Evolutionary conservation across 352 stramenopile species (phyloP).

Genomic region (Globisporangium heterothallicum): DNA sequence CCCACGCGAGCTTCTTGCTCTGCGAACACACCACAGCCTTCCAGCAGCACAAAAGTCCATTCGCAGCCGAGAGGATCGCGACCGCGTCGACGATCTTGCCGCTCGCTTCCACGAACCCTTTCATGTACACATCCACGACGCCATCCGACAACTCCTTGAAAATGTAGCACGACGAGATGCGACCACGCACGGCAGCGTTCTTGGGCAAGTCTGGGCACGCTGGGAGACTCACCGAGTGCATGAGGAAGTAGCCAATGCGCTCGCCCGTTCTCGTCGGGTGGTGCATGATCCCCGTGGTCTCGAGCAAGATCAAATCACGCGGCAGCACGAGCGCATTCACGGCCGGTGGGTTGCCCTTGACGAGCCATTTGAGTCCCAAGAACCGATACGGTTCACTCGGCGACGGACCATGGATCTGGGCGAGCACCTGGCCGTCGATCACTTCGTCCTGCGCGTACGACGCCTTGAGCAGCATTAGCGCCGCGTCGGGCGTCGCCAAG

Average conservation of each 20-base stretch:
- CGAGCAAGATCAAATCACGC: slow-evolving; percentile 37
- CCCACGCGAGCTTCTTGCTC: slow-evolving; percentile 17
- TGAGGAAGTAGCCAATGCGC: slow-evolving; percentile 12
- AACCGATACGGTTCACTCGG: slow-evolving; percentile 32
- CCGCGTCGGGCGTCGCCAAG: slow-evolving; percentile 27
- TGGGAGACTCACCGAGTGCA: slow-evolving; percentile 10
- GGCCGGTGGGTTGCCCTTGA: slow-evolving; percentile 27
- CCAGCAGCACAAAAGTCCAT: slow-evolving; percentile 16
- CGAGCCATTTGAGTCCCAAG: slow-evolving; percentile 47
- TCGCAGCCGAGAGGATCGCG: slow-evolving; percentile 9
- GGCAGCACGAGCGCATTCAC: slow-evolving; percentile 25
- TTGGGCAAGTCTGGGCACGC: neutral
- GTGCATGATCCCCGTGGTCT: slow-evolving; percentile 25
- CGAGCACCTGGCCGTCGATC: slow-evolving; percentile 32
- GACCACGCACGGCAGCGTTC: neutral
- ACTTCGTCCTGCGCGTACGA: slow-evolving; percentile 30
- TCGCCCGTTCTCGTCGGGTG: neutral
- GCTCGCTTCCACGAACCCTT: slow-evolving; percentile 11
- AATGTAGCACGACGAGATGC: slow-evolving; percentile 8
- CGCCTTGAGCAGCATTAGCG: slow-evolving; percentile 35
- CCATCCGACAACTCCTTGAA: slow-evolving; percentile 9
- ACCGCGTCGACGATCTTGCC: slow-evolving; percentile 7
- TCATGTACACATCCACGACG: slow-evolving; percentile 22
- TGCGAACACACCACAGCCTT: slow-evolving; percentile 14
- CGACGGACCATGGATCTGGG: slow-evolving; percentile 23